Conservation (phyloP, 2,329 filamentous ascomycete species). For the Allantophomopsis cytisporea region DNA sequence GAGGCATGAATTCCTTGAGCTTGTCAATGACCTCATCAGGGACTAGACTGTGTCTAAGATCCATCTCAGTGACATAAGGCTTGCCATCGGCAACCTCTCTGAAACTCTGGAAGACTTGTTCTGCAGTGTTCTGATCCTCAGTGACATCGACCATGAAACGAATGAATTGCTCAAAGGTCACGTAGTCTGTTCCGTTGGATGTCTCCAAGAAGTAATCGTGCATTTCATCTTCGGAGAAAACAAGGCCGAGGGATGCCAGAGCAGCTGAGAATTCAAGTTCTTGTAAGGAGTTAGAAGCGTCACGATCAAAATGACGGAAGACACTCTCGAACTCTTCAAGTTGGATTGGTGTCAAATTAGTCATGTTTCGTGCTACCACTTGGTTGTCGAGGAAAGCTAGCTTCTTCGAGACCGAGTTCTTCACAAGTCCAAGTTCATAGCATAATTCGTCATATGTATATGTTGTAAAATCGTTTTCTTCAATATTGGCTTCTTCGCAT, state of each 20-base stretch:
- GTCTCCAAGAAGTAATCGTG: constrained; percentile 86
- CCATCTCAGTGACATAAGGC: constrained; percentile 96
- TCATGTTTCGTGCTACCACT: constrained; percentile 97
- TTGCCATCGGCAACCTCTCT: constrained; percentile 95
- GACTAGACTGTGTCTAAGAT: constrained; percentile 85
- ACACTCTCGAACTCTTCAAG: constrained; percentile 97
- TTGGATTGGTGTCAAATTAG: constrained; percentile 94
- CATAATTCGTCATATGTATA: constrained; percentile 94
- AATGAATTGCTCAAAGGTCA: constrained; percentile 98
- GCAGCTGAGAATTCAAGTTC: constrained; percentile 95
- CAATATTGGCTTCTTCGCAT: constrained; percentile 92
- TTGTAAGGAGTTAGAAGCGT: constrained; percentile 76
- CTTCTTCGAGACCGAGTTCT: constrained; percentile 89
- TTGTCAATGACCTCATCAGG: constrained; percentile 96
- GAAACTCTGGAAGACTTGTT: constrained; percentile 98
- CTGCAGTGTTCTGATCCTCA: constrained; percentile 95
- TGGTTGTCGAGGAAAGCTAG: constrained; percentile 95
- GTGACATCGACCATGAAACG: constrained; percentile 99
- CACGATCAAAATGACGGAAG: constrained; percentile 94
- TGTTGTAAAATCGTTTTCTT: constrained; percentile 99
- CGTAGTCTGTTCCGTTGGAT: constrained; percentile 63
- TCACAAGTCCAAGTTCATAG: constrained; percentile 87
- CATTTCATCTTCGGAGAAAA: constrained; percentile 98
- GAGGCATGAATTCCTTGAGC: constrained; percentile 74
- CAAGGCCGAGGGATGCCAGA: constrained; percentile 83